Conservation (phyloP, 768 basidiomycete species). For the Leucogyrophana mollusca region DNA sequence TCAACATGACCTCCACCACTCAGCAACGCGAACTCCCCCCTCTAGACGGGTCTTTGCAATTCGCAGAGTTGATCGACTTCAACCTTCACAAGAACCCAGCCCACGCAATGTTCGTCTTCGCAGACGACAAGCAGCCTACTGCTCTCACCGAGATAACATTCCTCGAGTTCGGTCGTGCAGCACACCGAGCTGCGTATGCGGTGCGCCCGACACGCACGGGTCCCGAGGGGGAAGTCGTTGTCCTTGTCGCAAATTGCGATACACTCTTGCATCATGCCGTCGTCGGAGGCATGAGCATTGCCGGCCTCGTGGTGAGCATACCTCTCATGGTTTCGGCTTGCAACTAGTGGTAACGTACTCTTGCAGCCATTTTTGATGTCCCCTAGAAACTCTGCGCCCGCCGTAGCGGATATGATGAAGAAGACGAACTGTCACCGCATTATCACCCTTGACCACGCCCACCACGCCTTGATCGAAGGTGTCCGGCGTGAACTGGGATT, state of each 20-base stretch:
- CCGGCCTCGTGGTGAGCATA: conserved; percentile 17
- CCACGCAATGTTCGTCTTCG: conserved; percentile 14
- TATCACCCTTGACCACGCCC: conserved; percentile 7
- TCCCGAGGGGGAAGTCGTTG: conserved; percentile 17
- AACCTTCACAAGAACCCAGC: conserved; percentile 15
- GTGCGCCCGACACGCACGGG: not conserved
- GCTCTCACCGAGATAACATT: conserved; percentile 14
- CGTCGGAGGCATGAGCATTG: conserved; percentile 22
- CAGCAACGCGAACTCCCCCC: conserved; percentile 11
- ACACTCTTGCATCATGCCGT: conserved; percentile 27
- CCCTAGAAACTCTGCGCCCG: conserved; percentile 2
- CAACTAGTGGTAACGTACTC: not conserved
- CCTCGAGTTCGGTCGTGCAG: conserved; percentile 28
- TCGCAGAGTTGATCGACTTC: conserved; percentile 23
- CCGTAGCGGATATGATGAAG: conserved; percentile 14
- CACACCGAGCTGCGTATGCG: conserved; percentile 28
- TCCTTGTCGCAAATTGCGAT: conserved; percentile 31
- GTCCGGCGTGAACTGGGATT: conserved; percentile 3
- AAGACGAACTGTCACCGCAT: conserved; percentile 17
- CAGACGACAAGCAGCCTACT: conserved; percentile 10
- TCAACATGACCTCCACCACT: too few relatives aligned
- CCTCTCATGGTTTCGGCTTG: not conserved
- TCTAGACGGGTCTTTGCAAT: conserved; percentile 11
- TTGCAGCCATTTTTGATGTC: conserved; percentile 1
- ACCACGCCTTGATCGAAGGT: conserved; percentile 10